These are phyloP conservation scores for Saccharomycopsis fermentans DNA, from an alignment of 805 yeast genomes.

Conservation along the genomic window DNA sequence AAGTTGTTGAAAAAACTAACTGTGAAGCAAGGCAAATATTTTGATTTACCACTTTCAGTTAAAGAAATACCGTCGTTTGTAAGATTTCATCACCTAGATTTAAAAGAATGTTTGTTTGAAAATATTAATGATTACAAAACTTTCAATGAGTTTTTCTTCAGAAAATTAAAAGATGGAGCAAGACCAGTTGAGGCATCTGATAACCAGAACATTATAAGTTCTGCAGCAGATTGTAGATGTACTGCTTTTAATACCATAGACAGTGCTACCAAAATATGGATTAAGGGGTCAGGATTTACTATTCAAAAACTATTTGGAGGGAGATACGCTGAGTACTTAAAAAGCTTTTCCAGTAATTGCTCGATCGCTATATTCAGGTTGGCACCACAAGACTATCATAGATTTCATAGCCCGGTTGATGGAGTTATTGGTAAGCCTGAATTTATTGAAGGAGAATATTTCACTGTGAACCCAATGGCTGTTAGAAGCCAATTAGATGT, in stretches of 20 bases:
- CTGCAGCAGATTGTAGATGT: conserved; percentile 85
- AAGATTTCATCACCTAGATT: conserved; percentile 70
- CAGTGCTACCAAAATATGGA: conserved; percentile 72
- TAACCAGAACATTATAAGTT: conserved; percentile 42
- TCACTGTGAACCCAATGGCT: conserved; percentile 97
- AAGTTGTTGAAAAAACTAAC: conserved; percentile 55
- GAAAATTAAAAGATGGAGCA: conserved; percentile 62
- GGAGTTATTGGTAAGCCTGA: conserved; percentile 61
- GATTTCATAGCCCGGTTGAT: conserved; percentile 82
- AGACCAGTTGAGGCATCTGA: conserved; percentile 56
- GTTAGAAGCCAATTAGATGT: conserved; percentile 81
- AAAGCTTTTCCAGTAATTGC: conserved; percentile 37
- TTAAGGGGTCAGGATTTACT: conserved; percentile 74
- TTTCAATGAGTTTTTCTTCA: conserved; percentile 83
- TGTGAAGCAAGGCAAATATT: conserved; percentile 73
- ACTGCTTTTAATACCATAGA: conserved; percentile 52
- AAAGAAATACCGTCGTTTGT: conserved; percentile 67
- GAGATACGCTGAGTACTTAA: conserved; percentile 30
- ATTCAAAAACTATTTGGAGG: conserved; percentile 49
- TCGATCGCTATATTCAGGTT: conserved; percentile 72
- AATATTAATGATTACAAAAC: conserved; percentile 46
- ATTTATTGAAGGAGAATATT: conserved; percentile 79
- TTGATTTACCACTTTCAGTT: conserved; percentile 60
- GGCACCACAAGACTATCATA: conserved; percentile 95
- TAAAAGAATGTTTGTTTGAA: conserved; percentile 50